Evolutionary conservation across 31 red algal species (phyloP).

Genomic region (Bonnemaisonia californica): DNA sequence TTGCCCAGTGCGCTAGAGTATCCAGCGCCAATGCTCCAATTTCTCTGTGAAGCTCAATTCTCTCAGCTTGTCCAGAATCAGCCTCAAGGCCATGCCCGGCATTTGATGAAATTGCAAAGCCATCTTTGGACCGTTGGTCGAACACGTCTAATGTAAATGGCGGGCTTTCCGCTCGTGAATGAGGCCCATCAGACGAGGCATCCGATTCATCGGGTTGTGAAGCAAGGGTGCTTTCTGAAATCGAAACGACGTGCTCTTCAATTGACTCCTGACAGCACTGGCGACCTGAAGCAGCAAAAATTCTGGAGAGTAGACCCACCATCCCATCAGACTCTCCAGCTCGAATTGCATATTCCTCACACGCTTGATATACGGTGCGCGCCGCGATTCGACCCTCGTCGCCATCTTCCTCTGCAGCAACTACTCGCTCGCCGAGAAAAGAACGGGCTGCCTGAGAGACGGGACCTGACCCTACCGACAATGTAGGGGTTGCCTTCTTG

Average conservation of each 20-base stretch:
- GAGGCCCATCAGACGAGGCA: constrained; percentile 60
- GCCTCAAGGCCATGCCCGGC: constrained; percentile 25
- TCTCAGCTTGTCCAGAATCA: constrained; percentile 35
- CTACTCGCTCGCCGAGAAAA: constrained; percentile 78
- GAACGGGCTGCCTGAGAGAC: constrained; percentile 75
- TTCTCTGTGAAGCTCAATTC: constrained; percentile 69
- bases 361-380: constrained; percentile 74
- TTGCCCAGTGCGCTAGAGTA: constrained; percentile 70
- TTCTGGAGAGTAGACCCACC: constrained; percentile 56
- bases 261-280: constrained; percentile 51
- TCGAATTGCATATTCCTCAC: constrained; percentile 77
- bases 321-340: constrained; percentile 70
- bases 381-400: constrained; percentile 80
- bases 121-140: constrained; percentile 56
- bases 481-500: background rate
- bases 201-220: constrained; percentile 78
- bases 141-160: constrained; percentile 51
- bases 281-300: constrained; percentile 62
- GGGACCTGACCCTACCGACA: constrained; percentile 12
- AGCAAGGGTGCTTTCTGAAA: constrained; percentile 54
- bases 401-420: constrained; percentile 80
- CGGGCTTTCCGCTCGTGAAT: constrained; percentile 44
- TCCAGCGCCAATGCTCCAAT: constrained; percentile 68
- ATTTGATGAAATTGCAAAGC: constrained; percentile 28
- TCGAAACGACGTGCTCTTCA: constrained; percentile 70